Conservation (phyloP, 148 eudicot species). For the Nepenthes gracilis region DNA sequence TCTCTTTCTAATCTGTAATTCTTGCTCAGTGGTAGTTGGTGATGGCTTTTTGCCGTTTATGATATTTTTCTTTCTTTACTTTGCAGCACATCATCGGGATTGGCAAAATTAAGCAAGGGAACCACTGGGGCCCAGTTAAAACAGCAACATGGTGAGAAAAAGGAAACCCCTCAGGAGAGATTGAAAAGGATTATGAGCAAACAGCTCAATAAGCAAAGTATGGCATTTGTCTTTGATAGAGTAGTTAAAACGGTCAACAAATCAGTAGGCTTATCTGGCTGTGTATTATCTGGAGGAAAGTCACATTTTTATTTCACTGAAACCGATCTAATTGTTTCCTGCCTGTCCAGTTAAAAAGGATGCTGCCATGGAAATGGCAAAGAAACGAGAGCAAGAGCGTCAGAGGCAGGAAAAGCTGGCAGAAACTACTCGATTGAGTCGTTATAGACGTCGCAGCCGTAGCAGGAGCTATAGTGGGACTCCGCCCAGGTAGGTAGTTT, state of each 20-base stretch:
- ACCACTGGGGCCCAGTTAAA: slow-evolving; percentile 15
- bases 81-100: slow-evolving; percentile 26
- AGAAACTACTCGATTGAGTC: slow-evolving; percentile 72
- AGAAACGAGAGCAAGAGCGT: slow-evolving; percentile 90
- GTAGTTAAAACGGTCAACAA: not conserved
- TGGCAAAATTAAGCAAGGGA: slow-evolving; percentile 33
- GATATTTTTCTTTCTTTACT: not conserved
- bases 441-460: slow-evolving; percentile 64
- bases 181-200: slow-evolving; percentile 48
- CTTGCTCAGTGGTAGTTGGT: too few relatives aligned
- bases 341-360: slow-evolving; percentile 70
- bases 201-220: slow-evolving; percentile 94
- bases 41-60: slow-evolving; percentile 1
- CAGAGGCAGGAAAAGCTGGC: slow-evolving; percentile 86
- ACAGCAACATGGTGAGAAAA: slow-evolving; percentile 28
- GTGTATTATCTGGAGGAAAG: slow-evolving; percentile 7
- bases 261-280: not conserved
- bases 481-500: slow-evolving; percentile 50
- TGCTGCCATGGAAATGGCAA: slow-evolving; percentile 84
- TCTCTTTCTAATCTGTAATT: slow-evolving; percentile 14
- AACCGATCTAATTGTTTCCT: not conserved
- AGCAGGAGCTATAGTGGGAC: slow-evolving; percentile 86
- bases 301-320: too few relatives aligned
- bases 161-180: slow-evolving; percentile 45
- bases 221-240: not conserved